These are phyloP conservation scores for Coemansia sp. DNA, from an alignment of 192 early-diverging fungal species.

Conservation along the genomic window DNA sequence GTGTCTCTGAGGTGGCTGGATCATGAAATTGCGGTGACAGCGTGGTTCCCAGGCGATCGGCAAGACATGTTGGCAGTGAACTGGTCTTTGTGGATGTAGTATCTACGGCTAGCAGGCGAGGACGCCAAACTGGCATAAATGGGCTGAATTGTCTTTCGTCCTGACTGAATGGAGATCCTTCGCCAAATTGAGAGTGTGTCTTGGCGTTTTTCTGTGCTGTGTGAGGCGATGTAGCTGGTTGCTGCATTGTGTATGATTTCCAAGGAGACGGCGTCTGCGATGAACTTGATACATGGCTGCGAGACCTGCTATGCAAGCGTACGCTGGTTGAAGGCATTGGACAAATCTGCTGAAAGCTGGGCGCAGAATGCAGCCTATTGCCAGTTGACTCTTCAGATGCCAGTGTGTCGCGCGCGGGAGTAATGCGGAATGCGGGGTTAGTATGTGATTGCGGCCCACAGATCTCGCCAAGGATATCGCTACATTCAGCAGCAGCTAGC, in stretches of 20 bases:
- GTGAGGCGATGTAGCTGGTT: not conserved
- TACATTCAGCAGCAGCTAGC: slow-evolving; percentile 49
- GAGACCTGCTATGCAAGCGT: not conserved
- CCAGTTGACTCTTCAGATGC: not conserved
- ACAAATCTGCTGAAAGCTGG: not conserved
- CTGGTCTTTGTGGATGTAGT: not conserved
- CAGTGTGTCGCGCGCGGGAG: not conserved
- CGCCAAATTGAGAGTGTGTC: not conserved
- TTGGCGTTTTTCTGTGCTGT: not conserved
- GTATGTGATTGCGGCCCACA: not conserved
- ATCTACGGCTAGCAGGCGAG: not conserved
- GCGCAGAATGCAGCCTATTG: not conserved
- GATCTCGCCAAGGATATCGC: slow-evolving; percentile 32
- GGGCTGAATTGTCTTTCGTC: no score
- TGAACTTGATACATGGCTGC: not conserved
- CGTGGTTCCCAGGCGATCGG: not conserved
- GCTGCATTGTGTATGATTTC: slow-evolving; percentile 12
- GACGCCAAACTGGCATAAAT: not conserved
- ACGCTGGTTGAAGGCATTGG: not conserved
- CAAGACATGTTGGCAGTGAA: not conserved
- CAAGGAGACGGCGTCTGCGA: not conserved
- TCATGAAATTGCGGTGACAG: not conserved
- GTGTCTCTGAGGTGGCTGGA: not conserved
- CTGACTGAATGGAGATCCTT: not conserved
- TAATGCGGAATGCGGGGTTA: not conserved